Base-by-base conservation (phyloP, 2,329 filamentous ascomycete genomes). In the Pseudogymnoascus sp. region DNA sequence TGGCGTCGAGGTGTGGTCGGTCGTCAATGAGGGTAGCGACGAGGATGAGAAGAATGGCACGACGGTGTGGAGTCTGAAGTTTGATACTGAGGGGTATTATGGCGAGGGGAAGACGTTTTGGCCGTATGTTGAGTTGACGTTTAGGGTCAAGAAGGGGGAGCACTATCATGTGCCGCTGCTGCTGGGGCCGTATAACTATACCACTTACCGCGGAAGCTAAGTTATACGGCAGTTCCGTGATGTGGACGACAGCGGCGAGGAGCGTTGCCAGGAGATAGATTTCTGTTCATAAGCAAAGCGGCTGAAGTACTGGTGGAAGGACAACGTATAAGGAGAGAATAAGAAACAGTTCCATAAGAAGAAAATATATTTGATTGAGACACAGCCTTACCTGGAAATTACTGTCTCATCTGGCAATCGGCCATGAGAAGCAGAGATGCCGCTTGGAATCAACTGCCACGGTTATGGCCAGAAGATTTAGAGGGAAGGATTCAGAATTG, bases 131-230 rank as follows among this genome's bases (percentile, higher is more conserved):
- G 80, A 82, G 71, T 74, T 86, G 62, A 77, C 76, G 63, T 85
- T 86, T 71, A 69, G 76, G 66, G 78, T 81, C 2, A 77, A 79
- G 67, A 75, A 74, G 64, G 76, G 80, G 21, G 85, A 90, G 79
- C 85, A 88, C 72, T 93, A 90, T 72, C 90, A 95, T 77, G 89
- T 95, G 2, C 90, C 90, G 51, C 75, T 95, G 72, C 73, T 95
- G 74, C 74, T 93, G 76, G 86, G 87, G 67, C 90, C 90, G 31
- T 93, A 87, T 77, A 89, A 87, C 73, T 95, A 91, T 77, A 89
- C 88, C 42, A 93, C 90, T 8, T 95, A 95, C 76, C 79, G 90
- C 59, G 90, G 90, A 51, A 51, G 45, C 45, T 51, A 51, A 5
- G 29, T 4, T 0, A 5, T 29, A 8, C 7, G 45, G 23, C 2